A percentile compares a stretch with the other conserved stretches of the same genome.
phyloP scores from a whole-genome alignment of 805 yeast genomes.

The Metschnikowia bowlesiae region DNA sequence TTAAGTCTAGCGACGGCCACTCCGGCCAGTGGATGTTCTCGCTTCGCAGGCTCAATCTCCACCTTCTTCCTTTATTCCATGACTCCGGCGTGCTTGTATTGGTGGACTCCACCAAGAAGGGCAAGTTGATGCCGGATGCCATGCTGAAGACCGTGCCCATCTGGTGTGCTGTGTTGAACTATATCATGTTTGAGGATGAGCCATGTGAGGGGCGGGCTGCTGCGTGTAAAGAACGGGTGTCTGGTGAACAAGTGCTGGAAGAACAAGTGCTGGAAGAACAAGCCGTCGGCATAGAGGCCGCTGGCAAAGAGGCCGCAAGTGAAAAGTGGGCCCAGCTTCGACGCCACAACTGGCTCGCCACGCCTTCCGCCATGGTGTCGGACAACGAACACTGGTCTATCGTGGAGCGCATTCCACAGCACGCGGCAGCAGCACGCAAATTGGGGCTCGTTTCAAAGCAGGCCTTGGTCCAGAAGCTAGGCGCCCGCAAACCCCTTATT shows the following conservation, averaged over 20 bases:
- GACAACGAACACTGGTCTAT: slow-evolving; percentile 55
- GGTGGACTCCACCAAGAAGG: slow-evolving; percentile 83
- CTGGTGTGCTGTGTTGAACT: slow-evolving; percentile 81
- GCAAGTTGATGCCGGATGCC: slow-evolving; percentile 83
- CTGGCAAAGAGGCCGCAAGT: neutral
- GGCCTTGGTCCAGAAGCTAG: slow-evolving; percentile 26
- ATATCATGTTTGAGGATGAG: slow-evolving; percentile 40
- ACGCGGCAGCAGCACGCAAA: slow-evolving; percentile 42
- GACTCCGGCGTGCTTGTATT: slow-evolving; percentile 48
- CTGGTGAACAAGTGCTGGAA: too few species aligned
- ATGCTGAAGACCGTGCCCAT: slow-evolving; percentile 83
- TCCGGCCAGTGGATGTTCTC: slow-evolving; percentile 77
- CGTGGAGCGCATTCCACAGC: slow-evolving; percentile 39
- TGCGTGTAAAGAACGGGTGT: too few species aligned
- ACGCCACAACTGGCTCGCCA: slow-evolving; percentile 34
- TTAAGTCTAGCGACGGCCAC: slow-evolving; percentile 92
- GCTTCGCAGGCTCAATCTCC: slow-evolving; percentile 67
- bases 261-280: too few species aligned
- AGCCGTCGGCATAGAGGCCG: too few species aligned
- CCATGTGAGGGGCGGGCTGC: too few species aligned
- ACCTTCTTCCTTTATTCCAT: slow-evolving; percentile 50
- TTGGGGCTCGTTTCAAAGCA: slow-evolving; percentile 37
- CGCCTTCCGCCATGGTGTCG: slow-evolving; percentile 54
- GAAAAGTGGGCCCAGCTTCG: neutral
- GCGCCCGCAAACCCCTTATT: slow-evolving; percentile 44